Conservation (phyloP, 2,329 filamentous ascomycete species). For the Fusarium hainanense region DNA sequence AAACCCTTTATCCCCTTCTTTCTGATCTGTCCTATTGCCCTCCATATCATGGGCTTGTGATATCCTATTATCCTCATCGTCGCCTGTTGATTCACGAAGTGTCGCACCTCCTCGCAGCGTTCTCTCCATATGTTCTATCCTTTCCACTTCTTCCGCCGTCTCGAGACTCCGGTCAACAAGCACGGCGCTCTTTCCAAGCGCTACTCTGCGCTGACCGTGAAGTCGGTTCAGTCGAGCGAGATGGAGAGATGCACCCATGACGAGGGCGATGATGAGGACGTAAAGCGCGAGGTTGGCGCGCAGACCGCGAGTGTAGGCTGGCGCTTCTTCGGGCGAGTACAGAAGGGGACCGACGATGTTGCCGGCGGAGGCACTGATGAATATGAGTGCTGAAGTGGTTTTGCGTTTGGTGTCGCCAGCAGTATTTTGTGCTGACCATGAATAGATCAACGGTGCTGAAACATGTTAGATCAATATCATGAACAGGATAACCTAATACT, state of each 20-base stretch:
- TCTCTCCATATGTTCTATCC: slow-evolving; percentile 49
- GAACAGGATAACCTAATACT: slow-evolving; percentile 35
- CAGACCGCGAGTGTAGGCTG: slow-evolving; percentile 61
- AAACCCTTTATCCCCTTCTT: slow-evolving; percentile 46
- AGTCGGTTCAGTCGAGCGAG: slow-evolving; percentile 64
- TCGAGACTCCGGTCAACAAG: slow-evolving; percentile 70
- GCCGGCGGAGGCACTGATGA: slow-evolving; percentile 72
- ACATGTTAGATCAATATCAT: slow-evolving; percentile 27
- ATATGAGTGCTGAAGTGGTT: slow-evolving; percentile 71
- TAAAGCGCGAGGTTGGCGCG: slow-evolving; percentile 71
- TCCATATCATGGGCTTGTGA: slow-evolving; percentile 28
- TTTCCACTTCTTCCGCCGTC: slow-evolving; percentile 56
- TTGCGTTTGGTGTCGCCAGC: slow-evolving; percentile 78
- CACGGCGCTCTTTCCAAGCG: slow-evolving; percentile 68
- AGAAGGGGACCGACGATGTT: slow-evolving; percentile 75
- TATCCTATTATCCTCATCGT: slow-evolving; percentile 10
- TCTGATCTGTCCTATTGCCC: slow-evolving; percentile 3
- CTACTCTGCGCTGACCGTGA: slow-evolving; percentile 65
- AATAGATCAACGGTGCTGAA: slow-evolving; percentile 66
- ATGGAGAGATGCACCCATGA: slow-evolving; percentile 56
- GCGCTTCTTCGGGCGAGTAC: slow-evolving; percentile 65
- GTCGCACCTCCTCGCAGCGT: slow-evolving; percentile 25
- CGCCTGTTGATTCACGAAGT: slow-evolving; percentile 5
- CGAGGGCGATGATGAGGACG: slow-evolving; percentile 65
- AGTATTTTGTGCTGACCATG: slow-evolving; percentile 71